phyloP scores from a whole-genome alignment of 2,329 filamentous ascomycete genomes.

The Fusarium ramigenum region DNA sequence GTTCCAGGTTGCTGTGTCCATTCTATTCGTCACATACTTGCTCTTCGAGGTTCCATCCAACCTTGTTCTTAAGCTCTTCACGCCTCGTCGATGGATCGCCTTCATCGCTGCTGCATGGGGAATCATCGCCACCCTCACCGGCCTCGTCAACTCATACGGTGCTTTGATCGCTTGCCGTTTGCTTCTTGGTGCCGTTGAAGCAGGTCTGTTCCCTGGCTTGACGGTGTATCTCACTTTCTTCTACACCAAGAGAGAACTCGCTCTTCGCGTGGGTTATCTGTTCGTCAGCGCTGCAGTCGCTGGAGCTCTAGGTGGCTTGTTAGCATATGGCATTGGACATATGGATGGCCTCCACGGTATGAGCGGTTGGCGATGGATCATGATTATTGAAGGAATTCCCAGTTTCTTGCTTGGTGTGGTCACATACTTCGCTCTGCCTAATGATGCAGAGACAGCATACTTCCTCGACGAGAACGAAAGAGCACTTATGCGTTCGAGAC shows the following conservation, averaged over 20 bases:
- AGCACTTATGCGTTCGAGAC: conserved; percentile 67
- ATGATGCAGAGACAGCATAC: conserved; percentile 61
- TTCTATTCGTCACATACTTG: conserved; percentile 73
- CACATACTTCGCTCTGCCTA: conserved; percentile 49
- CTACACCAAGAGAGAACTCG: conserved; percentile 78
- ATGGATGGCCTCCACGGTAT: conserved; percentile 74
- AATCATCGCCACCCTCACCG: conserved; percentile 74
- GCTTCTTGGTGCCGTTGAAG: conserved; percentile 74
- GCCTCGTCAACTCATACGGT: conserved; percentile 72
- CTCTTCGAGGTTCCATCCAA: conserved; percentile 73
- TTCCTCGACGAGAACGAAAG: conserved; percentile 68
- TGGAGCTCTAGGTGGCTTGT: conserved; percentile 75
- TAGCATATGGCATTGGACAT: conserved; percentile 78
- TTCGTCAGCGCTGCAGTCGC: conserved; percentile 77
- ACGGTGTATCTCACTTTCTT: conserved; percentile 78
- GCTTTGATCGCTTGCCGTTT: conserved; percentile 74
- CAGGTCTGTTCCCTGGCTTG: conserved; percentile 75
- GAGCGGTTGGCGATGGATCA: conserved; percentile 77
- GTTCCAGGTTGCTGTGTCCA: conserved; percentile 74
- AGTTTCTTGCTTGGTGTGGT: conserved; percentile 51
- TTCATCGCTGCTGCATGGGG: conserved; percentile 74
- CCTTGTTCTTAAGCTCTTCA: conserved; percentile 69
- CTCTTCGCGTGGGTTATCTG: conserved; percentile 76
- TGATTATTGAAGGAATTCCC: conserved; percentile 63
- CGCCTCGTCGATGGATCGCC: conserved; percentile 69